Evolutionary conservation across 2,329 filamentous ascomycete species (phyloP).

Genomic region (Coleophoma eucalyptorum): DNA sequence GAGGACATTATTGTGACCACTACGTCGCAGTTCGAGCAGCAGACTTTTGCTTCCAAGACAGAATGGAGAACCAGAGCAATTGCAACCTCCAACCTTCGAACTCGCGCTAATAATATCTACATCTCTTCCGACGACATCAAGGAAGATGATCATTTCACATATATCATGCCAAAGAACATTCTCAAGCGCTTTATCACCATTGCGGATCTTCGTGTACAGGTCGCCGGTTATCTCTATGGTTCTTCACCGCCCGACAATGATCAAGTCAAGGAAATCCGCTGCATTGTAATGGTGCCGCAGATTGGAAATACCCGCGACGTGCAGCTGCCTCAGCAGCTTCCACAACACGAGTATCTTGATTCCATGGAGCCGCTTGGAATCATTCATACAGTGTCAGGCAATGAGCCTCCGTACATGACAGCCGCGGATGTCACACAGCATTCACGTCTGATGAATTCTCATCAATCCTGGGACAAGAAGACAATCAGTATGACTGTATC

Average conservation of each 20-base stretch:
- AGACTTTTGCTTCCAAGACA: constrained; percentile 97
- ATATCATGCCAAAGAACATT: constrained; percentile 99
- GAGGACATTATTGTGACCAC: constrained; percentile 99
- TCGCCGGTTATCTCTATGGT: constrained; percentile 94
- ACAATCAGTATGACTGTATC: constrained; percentile 93
- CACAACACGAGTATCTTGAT: constrained; percentile 86
- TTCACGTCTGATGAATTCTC: constrained; percentile 80
- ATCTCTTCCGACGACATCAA: constrained; percentile 94
- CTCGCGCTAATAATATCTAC: constrained; percentile 95
- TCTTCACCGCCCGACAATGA: constrained; percentile 90
- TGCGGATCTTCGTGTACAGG: constrained; percentile 91
- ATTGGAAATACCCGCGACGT: constrained; percentile 91
- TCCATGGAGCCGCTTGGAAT: constrained; percentile 86
- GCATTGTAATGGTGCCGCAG: constrained; percentile 96
- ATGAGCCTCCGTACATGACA: constrained; percentile 95
- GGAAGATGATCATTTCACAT: constrained; percentile 83
- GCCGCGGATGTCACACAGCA: constrained; percentile 93
- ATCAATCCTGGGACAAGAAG: constrained; percentile 77
- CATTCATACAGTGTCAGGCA: constrained; percentile 93
- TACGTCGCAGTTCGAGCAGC: constrained; percentile 95
- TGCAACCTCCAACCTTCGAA: constrained; percentile 91
- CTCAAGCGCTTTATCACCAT: constrained; percentile 98
- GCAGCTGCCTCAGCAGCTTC: constrained; percentile 83
- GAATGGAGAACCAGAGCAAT: constrained; percentile 98
- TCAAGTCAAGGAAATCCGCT: constrained; percentile 94